These are phyloP conservation scores for Pelargonium myrrhifolium DNA, from an alignment of 441 rosid genomes.

Conservation along the genomic window DNA sequence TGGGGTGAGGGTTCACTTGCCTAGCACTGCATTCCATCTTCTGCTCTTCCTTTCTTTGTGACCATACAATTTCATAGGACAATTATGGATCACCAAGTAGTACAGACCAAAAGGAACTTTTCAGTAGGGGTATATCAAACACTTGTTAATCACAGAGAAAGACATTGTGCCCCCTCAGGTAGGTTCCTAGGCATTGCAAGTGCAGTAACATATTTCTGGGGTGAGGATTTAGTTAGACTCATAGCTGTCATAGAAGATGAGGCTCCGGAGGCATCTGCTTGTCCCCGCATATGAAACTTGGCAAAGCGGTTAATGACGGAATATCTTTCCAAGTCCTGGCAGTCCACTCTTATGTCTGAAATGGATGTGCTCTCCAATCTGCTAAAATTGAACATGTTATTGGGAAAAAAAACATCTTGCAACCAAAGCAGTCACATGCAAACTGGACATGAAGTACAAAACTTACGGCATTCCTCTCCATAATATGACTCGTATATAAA, in stretches of 20 bases:
- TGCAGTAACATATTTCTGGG: conserved; percentile 60
- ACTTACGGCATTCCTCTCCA: background rate
- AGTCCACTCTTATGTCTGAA: conserved; percentile 56
- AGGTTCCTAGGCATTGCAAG: conserved; percentile 63
- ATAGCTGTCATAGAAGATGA: conserved; percentile 36
- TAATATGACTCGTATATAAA: background rate
- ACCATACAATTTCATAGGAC: conserved; percentile 21
- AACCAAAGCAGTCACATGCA: too few species aligned
- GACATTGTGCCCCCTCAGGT: conserved; percentile 83
- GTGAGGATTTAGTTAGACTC: conserved; percentile 33
- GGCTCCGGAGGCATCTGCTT: conserved; percentile 35
- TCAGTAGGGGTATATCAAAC: conserved; percentile 24
- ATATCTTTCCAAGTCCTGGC: conserved; percentile 68
- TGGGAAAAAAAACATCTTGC: too few species aligned
- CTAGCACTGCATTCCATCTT: conserved; percentile 19
- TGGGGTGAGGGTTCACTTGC: background rate
- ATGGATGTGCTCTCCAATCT: conserved; percentile 62
- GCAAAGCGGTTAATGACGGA: conserved; percentile 85
- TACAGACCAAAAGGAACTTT: conserved; percentile 18
- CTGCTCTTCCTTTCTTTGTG: conserved; percentile 20
- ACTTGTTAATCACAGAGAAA: conserved; percentile 55
- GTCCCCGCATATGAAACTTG: conserved; percentile 56
- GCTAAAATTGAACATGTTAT: conserved; percentile 22
- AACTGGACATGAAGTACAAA: too few species aligned
- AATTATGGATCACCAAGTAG: conserved; percentile 24